Evolutionary conservation across 192 early-diverging fungal species (phyloP).

Genomic region (Phycomyces blakesleeanus): DNA sequence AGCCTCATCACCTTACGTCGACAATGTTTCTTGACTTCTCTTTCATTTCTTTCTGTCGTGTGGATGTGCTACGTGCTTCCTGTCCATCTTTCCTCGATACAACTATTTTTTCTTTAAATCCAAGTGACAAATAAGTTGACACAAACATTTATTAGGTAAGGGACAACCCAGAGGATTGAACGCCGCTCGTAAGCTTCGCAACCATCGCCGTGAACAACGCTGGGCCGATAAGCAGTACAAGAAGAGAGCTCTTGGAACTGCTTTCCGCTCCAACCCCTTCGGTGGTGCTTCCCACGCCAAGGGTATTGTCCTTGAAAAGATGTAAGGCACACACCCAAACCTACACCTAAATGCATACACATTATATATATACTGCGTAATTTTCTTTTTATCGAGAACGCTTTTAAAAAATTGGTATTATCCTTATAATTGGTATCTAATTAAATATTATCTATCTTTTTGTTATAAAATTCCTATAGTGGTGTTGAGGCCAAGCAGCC

Average conservation of each 20-base stretch:
- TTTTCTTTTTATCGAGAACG: no score
- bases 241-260: constrained; percentile 95
- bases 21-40: no score
- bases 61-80: no score
- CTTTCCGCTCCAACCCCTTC: constrained; percentile 97
- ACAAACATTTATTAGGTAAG: constrained; percentile 44
- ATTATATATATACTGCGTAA: no score
- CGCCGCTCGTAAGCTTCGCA: constrained; percentile 97
- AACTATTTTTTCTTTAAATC: not conserved
- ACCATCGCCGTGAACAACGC: constrained; percentile 94
- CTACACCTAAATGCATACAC: no score
- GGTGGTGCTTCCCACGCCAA: constrained; percentile 99
- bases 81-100: no score
- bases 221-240: constrained; percentile 99
- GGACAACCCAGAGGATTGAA: constrained; percentile 98
- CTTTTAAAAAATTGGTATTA: no score
- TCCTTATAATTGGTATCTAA: no score
- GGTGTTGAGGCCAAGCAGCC: constrained; percentile 99
- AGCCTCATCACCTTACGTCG: no score
- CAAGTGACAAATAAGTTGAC: not conserved
- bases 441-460: no score
- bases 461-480: no score
- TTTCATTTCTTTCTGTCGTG: no score
- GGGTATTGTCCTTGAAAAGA: constrained; percentile 99
- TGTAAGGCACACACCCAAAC: constrained; percentile 65